Conservation (phyloP, 768 basidiomycete species). For the Albatrellus ellisii region DNA sequence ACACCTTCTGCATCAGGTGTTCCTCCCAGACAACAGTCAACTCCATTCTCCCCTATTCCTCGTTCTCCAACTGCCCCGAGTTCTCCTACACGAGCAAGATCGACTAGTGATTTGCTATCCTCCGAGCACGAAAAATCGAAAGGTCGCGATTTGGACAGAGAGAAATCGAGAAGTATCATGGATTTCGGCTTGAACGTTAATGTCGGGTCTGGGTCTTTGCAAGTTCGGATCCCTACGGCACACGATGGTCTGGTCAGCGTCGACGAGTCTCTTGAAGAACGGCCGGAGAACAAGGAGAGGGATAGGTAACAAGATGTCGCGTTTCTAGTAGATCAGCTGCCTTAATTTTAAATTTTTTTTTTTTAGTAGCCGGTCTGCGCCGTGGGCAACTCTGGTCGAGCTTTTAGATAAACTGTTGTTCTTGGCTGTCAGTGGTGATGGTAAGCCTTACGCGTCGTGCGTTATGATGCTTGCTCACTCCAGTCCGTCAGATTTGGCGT, state of each 20-base stretch:
- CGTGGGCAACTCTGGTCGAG: constrained; percentile 69
- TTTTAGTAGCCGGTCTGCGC: constrained; percentile 38
- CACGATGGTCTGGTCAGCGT: constrained; percentile 4
- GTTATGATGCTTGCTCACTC: constrained; percentile 7
- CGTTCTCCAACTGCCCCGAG: constrained; percentile 25
- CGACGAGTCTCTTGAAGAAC: constrained; percentile 10
- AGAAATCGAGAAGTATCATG: constrained; percentile 12
- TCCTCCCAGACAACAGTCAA: constrained; percentile 18
- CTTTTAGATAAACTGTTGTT: constrained; percentile 74
- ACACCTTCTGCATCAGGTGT: constrained; percentile 22
- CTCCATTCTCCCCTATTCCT: constrained; percentile 16
- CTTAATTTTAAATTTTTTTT: constrained; percentile 3
- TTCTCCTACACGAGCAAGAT: constrained; percentile 41
- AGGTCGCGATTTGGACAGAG: constrained; percentile 13
- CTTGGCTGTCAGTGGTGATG: constrained; percentile 74
- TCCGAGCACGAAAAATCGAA: constrained; percentile 27
- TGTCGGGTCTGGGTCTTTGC: constrained; percentile 2
- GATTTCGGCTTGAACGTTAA: constrained; percentile 2
- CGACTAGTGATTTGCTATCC: constrained; percentile 39
- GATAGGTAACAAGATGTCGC: constrained; percentile 29
- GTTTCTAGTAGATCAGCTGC: not conserved
- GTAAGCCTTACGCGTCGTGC: constrained; percentile 24
- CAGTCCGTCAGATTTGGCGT: constrained; percentile 47
- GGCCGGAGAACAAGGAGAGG: constrained; percentile 18
- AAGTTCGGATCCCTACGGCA: not conserved